Evolutionary conservation across 148 eudicot species (phyloP).

Genomic region (Cornus florida): DNA sequence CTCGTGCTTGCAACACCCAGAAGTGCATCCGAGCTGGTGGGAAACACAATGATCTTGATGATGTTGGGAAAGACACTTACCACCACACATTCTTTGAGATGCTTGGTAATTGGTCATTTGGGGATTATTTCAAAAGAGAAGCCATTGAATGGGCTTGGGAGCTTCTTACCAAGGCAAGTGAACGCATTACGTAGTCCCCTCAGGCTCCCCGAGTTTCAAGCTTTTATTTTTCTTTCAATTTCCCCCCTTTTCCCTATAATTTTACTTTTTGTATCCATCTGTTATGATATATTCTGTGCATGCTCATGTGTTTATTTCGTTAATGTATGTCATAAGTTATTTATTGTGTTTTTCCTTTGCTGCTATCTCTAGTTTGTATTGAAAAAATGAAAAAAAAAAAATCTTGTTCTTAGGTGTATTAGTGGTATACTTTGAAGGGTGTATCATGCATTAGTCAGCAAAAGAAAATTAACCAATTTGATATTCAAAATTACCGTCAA

Average conservation of each 20-base stretch:
- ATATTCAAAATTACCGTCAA: not conserved
- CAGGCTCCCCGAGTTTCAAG: not conserved
- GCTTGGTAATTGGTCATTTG: constrained; percentile 99
- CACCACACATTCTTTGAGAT: constrained; percentile 98
- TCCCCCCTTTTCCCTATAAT: not conserved
- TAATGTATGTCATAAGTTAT: not conserved
- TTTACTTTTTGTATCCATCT: not conserved
- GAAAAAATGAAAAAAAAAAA: too few relatives aligned
- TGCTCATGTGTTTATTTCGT: not conserved
- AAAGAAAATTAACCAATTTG: not conserved
- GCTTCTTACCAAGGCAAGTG: constrained; percentile 73
- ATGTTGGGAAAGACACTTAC: constrained; percentile 97
- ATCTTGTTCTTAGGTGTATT: not conserved
- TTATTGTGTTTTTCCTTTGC: not conserved
- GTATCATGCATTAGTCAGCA: not conserved
- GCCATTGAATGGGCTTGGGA: constrained; percentile 98
- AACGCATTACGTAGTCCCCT: not conserved
- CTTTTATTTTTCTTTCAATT: not conserved
- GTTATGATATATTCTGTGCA: not conserved
- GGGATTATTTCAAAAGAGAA: constrained; percentile 87
- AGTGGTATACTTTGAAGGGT: not conserved
- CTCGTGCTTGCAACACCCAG: constrained; percentile 96
- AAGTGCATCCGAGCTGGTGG: constrained; percentile 98
- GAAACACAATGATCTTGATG: constrained; percentile 97
- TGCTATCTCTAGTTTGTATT: not conserved